Conservation (phyloP, 768 basidiomycete genomes). For the Pleurotus ostreatus region DNA sequence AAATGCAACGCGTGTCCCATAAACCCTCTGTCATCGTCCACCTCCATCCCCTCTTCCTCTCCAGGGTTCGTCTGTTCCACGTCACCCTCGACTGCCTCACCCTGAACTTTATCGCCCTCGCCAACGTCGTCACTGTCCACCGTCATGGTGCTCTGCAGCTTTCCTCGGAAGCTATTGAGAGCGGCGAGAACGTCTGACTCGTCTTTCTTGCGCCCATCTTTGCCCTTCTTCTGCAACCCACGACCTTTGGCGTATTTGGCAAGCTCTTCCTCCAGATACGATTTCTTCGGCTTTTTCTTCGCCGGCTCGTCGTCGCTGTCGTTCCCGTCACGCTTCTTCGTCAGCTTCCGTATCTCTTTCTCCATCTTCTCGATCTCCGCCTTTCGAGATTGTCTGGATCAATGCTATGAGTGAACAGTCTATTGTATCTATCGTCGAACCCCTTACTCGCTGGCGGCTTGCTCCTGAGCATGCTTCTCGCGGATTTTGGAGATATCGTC, state of each 20-base stretch:
- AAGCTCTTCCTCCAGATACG: constrained; percentile 76
- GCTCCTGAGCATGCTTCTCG: constrained; percentile 70
- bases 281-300: constrained; percentile 57
- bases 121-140: constrained; percentile 21
- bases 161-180: constrained; percentile 66
- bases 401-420: neutral
- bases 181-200: constrained; percentile 69
- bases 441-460: constrained; percentile 56
- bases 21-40: constrained; percentile 76
- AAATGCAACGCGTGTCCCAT: constrained; percentile 69
- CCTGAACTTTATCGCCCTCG: constrained; percentile 17
- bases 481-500: constrained; percentile 68
- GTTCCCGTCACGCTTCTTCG: constrained; percentile 51
- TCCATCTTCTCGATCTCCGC: constrained; percentile 87
- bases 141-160: constrained; percentile 47
- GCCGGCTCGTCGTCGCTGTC: constrained; percentile 64
- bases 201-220: constrained; percentile 52
- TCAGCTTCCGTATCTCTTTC: constrained; percentile 76
- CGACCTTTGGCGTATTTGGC: constrained; percentile 72
- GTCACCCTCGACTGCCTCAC: constrained; percentile 15
- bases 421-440: no score
- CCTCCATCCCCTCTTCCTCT: constrained; percentile 60
- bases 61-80: constrained; percentile 12
- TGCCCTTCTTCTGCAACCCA: constrained; percentile 51
- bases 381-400: constrained; percentile 55